Conservation (phyloP, 106 monocot species). For the Dendrobium chrysotoxum region DNA sequence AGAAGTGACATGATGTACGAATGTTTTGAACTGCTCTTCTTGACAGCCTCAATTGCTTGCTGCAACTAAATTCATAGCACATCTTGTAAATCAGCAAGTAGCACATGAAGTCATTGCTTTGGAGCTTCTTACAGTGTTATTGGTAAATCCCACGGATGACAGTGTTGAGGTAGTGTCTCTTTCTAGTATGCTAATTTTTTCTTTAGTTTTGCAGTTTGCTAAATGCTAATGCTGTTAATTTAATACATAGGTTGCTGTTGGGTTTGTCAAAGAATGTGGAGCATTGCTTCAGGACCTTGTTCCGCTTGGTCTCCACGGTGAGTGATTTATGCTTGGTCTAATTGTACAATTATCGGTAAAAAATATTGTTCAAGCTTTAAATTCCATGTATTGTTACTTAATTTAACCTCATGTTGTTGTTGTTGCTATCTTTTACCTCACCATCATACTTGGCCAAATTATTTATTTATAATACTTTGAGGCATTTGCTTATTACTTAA, state of each 20-base stretch:
- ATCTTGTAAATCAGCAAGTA: constrained; percentile 92
- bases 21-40: neutral
- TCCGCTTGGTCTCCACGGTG: constrained; percentile 84
- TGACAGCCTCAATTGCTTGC: constrained; percentile 81
- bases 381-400: neutral
- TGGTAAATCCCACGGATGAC: constrained; percentile 92
- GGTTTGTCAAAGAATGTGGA: constrained; percentile 93
- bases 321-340: constrained; percentile 5
- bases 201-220: neutral
- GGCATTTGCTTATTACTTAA: too few relatives aligned
- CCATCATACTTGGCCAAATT: neutral
- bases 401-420: neutral
- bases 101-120: constrained; percentile 86
- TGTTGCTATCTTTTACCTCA: constrained; percentile 1
- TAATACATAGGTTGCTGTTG: constrained; percentile 73
- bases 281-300: constrained; percentile 87
- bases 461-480: neutral
- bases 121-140: constrained; percentile 76
- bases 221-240: neutral
- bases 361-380: neutral
- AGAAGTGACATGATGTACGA: neutral
- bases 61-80: constrained; percentile 90
- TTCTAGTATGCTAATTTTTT: neutral
- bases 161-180: constrained; percentile 70
- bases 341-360: neutral